A percentile compares a stretch with the other conserved stretches of the same genome.
Conservation (phyloP, 2,329 filamentous ascomycete genomes). For the Fusarium sacchari region DNA sequence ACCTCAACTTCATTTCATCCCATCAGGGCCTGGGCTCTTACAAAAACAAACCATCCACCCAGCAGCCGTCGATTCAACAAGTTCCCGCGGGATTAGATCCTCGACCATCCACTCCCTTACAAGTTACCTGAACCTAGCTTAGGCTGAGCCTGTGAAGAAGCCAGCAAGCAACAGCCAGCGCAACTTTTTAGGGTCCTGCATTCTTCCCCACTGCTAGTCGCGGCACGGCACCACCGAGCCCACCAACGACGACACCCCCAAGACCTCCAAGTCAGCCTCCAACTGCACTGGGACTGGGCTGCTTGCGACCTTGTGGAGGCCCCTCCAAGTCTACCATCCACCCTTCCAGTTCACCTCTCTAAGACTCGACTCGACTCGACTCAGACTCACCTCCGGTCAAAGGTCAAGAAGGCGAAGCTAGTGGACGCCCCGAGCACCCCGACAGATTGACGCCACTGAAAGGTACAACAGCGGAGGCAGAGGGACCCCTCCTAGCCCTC, state of each 20-base stretch:
- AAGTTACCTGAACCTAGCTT: background rate
- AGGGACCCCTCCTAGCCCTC: constrained; percentile 8
- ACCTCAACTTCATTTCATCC: constrained; percentile 28
- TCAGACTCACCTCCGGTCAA: constrained; percentile 21
- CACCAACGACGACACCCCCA: constrained; percentile 17
- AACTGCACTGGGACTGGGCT: constrained; percentile 22
- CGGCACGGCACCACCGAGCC: constrained; percentile 35
- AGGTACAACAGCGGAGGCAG: background rate
- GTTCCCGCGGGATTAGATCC: constrained; percentile 26
- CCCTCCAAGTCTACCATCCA: background rate
- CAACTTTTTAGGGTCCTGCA: constrained; percentile 37
- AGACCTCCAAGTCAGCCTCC: constrained; percentile 21
- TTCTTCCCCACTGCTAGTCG: constrained; percentile 26
- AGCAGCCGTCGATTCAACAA: constrained; percentile 15
- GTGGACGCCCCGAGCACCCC: constrained; percentile 19
- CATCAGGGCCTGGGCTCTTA: constrained; percentile 19
- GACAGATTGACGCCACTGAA: constrained; percentile 30
- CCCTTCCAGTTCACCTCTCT: background rate
- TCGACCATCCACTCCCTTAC: constrained; percentile 4
- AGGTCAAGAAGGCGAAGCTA: constrained; percentile 2
- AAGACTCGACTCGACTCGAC: background rate
- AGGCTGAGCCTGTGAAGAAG: constrained; percentile 24
- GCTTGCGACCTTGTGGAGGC: background rate
- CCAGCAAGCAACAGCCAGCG: constrained; percentile 7
- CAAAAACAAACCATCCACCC: background rate